Evolutionary conservation across 176 grass and related monocot genomes (phyloP).

Genomic region (Musa troglodytarum): DNA sequence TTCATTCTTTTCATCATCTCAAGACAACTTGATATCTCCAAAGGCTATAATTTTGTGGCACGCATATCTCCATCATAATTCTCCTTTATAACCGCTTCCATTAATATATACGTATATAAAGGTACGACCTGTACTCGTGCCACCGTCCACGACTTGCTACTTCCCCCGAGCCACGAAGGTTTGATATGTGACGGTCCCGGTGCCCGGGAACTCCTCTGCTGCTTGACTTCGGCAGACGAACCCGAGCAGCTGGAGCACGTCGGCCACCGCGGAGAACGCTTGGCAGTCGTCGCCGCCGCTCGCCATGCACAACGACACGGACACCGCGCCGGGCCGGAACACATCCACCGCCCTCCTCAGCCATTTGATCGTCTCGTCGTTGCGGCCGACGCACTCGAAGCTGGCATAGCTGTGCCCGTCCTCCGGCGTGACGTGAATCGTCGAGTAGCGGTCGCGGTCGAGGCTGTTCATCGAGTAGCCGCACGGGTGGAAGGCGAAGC

Average conservation of each 20-base stretch:
- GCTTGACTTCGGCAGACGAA: constrained; percentile 7
- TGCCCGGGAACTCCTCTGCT: constrained; percentile 23
- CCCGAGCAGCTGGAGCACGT: constrained; percentile 21
- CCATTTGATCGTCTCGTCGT: neutral
- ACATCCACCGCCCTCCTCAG: neutral
- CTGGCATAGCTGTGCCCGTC: constrained; percentile 43
- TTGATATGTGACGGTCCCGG: constrained; percentile 29
- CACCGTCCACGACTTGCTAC: neutral
- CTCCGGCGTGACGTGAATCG: constrained; percentile 44
- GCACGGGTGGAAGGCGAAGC: constrained; percentile 36
- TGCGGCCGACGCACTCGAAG: constrained; percentile 29
- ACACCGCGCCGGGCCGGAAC: constrained; percentile 1
- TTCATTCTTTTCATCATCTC: no score
- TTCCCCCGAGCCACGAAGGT: constrained; percentile 10
- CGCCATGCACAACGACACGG: constrained; percentile 21
- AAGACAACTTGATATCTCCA: no score
- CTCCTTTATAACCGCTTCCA: no score
- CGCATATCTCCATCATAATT: no score
- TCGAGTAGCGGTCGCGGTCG: constrained; percentile 33
- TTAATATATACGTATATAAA: no score
- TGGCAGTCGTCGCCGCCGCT: neutral
- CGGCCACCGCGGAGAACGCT: neutral
- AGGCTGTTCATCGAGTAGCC: constrained; percentile 45
- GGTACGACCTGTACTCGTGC: no score
- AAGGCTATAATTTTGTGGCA: no score